Conservation (phyloP, 148 eudicot species). For the Cornus suecica region DNA sequence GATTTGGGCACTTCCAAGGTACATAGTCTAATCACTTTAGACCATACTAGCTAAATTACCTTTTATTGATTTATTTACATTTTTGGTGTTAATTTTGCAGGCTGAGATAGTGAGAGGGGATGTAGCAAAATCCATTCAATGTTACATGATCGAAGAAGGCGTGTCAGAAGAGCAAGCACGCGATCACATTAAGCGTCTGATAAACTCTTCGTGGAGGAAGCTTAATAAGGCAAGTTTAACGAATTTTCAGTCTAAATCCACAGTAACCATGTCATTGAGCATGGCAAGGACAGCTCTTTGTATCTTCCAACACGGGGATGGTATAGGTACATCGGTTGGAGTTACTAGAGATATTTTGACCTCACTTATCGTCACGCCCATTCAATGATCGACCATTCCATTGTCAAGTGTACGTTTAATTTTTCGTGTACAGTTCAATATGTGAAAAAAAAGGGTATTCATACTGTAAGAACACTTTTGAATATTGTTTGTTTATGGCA, state of each 20-base stretch:
- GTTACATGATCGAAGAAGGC: not conserved
- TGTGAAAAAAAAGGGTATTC: too few species aligned
- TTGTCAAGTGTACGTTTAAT: too few species aligned
- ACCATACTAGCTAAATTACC: too few species aligned
- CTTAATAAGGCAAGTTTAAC: conserved; percentile 6
- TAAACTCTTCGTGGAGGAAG: conserved; percentile 12
- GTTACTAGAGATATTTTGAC: conserved; percentile 10
- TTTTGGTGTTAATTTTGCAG: not conserved
- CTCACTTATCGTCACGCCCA: conserved; percentile 9
- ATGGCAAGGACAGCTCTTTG: conserved; percentile 18
- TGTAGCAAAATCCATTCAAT: conserved; percentile 17
- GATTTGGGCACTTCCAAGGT: conserved; percentile 21
- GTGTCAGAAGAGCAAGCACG: conserved; percentile 12
- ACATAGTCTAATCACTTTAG: not conserved
- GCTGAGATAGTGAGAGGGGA: conserved; percentile 21
- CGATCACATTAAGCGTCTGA: conserved; percentile 5
- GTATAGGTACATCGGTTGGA: conserved; percentile 13
- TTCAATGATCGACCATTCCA: too few species aligned
- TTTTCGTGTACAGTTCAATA: too few species aligned
- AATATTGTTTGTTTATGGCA: too few species aligned
- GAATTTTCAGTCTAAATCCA: not conserved
- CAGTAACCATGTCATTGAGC: conserved; percentile 13
- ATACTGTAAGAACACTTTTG: too few species aligned
- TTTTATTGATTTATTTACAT: too few species aligned
- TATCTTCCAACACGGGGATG: conserved; percentile 22